Evolutionary conservation across 306 rosid species (phyloP).

Genomic region (Rosa multiflora): DNA sequence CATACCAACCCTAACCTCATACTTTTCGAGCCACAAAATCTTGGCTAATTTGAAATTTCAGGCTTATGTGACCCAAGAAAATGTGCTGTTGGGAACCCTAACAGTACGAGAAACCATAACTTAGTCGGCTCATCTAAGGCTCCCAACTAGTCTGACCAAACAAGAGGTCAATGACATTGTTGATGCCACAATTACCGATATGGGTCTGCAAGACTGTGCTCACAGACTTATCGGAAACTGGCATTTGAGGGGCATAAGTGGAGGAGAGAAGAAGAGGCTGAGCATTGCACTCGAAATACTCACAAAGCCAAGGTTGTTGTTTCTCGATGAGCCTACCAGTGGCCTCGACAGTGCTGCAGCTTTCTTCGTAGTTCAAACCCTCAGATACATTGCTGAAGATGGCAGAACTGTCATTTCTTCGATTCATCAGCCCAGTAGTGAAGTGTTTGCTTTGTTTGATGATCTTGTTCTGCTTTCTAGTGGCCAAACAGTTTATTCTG

Average conservation of each 20-base stretch:
- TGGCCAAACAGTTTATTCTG: constrained; percentile 76
- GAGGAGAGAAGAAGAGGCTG: constrained; percentile 87
- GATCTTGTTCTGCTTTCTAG: constrained; percentile 86
- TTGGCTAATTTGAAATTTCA: neutral
- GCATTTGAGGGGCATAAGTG: constrained; percentile 91
- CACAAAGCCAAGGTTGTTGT: constrained; percentile 74
- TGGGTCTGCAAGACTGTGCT: constrained; percentile 89
- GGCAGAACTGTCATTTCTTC: constrained; percentile 78
- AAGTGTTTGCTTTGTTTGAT: constrained; percentile 91
- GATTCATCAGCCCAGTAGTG: constrained; percentile 96
- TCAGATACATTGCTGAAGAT: constrained; percentile 71
- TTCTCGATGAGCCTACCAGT: constrained; percentile 93
- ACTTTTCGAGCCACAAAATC: neutral
- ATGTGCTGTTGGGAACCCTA: constrained; percentile 75
- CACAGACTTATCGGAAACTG: constrained; percentile 73
- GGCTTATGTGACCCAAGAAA: constrained; percentile 97
- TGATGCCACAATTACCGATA: constrained; percentile 61
- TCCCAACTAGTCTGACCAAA: constrained; percentile 50
- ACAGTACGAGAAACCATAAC: constrained; percentile 79
- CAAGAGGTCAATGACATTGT: constrained; percentile 58
- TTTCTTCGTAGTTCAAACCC: constrained; percentile 79
- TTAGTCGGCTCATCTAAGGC: constrained; percentile 83
- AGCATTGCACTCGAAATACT: constrained; percentile 94
- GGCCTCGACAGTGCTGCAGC: constrained; percentile 95
- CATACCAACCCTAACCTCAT: neutral